Evolutionary conservation across 2,329 filamentous ascomycete species (phyloP).

Genomic region (Fusarium cicatricum): DNA sequence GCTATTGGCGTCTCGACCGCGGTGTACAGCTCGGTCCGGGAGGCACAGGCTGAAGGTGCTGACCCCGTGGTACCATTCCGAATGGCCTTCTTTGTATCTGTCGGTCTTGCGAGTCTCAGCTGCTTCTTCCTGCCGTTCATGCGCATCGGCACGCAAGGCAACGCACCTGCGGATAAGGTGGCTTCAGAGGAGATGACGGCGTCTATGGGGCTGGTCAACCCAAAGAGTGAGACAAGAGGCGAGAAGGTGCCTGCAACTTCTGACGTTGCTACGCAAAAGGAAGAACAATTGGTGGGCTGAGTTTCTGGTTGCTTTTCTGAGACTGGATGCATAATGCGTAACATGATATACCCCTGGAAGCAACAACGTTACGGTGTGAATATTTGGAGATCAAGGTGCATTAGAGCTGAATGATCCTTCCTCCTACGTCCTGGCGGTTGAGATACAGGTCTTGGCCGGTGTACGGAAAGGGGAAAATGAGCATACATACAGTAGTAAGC

Average conservation of each 20-base stretch:
- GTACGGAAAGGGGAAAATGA: too few relatives aligned
- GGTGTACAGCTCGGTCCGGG: constrained; percentile 59
- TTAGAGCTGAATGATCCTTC: not conserved
- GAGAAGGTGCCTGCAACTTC: not conserved
- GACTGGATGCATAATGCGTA: not conserved
- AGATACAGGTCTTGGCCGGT: too few relatives aligned
- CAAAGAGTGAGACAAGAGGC: constrained; percentile 9
- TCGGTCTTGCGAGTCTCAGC: constrained; percentile 30
- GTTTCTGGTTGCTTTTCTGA: not conserved
- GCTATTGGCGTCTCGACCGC: constrained; percentile 70
- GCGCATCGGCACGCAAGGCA: constrained; percentile 32
- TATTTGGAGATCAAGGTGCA: constrained; percentile 2
- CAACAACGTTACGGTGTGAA: constrained; percentile 19
- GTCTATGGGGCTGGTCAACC: constrained; percentile 18
- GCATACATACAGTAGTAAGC: too few relatives aligned
- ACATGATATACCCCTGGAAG: not conserved
- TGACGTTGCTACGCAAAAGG: constrained; percentile 1
- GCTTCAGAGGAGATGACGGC: constrained; percentile 7
- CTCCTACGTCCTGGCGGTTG: not conserved
- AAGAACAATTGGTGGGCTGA: not conserved
- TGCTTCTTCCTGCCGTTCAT: constrained; percentile 29
- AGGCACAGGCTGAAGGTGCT: constrained; percentile 25
- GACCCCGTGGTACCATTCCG: constrained; percentile 21
- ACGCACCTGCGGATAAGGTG: constrained; percentile 19
- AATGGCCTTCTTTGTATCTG: constrained; percentile 32